Percentiles rank a stretch among this genome's conserved stretches.
These are phyloP conservation scores for Vitis rotundifolia DNA, from an alignment of 164 flowering plant species.

Conservation along the genomic window DNA sequence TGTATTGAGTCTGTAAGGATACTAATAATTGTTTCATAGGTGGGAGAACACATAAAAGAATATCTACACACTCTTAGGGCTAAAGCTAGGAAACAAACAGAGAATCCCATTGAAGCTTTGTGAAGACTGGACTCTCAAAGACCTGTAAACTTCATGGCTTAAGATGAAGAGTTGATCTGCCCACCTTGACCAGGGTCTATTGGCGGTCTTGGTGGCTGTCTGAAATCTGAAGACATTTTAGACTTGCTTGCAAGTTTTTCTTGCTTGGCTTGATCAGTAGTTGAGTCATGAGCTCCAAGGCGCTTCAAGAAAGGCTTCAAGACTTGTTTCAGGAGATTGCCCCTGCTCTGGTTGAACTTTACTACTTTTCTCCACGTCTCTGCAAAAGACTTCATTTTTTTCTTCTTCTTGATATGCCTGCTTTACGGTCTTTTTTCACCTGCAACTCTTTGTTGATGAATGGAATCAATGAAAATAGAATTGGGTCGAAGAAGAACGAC, in stretches of 20 bases:
- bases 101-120: no score
- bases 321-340: constrained; percentile 12
- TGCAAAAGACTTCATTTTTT: neutral
- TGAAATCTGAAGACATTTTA: neutral
- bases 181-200: constrained; percentile 27
- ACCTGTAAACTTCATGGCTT: neutral
- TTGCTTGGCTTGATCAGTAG: constrained; percentile 4
- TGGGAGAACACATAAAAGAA: no score
- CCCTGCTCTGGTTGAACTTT: neutral
- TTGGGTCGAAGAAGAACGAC: no score
- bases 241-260: constrained; percentile 4
- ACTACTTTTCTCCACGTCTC: neutral
- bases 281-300: constrained; percentile 14
- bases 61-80: no score
- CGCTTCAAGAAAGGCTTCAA: constrained; percentile 19
- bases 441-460: no score
- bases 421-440: no score
- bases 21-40: no score
- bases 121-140: no score
- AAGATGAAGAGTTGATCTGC: constrained; percentile 21
- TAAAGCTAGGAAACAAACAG: no score
- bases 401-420: neutral
- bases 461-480: no score
- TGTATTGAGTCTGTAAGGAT: no score
- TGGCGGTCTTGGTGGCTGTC: constrained; percentile 25